Evolutionary conservation across 1,284 basidiomycete species (phyloP), one percentile per base, ranked within the genome.

Genomic region (Spongispora temasekensis): DNA sequence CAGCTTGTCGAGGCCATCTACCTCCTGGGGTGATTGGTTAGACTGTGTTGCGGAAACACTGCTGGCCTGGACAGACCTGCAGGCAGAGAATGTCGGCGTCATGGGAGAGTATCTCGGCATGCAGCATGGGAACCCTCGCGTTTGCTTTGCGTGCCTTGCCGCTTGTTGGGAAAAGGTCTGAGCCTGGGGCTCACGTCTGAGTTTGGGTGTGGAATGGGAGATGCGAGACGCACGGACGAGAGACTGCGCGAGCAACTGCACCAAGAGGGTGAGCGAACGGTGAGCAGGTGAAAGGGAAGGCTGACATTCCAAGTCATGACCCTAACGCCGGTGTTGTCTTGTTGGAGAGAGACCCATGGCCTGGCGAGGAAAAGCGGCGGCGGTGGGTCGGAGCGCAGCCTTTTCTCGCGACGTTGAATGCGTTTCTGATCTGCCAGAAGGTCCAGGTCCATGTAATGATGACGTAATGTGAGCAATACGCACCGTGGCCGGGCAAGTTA

Each of bases 81-180:
- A 96, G 81, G 71, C 94, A 95, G 55, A 94, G 77, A 21, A 96
- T 84, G 72, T 95, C 91, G 2, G 89, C 85, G 27, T 82, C 69
- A 59, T 89, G 84, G 3, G 81, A 80, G 27, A 84, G 74, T 31
- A 95, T 81, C 73, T 96, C 94, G 53, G 81, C 79, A 64, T 87
- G 82, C 13, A 94, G 76, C 89, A 95, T 90, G 15, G 85, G 82
- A 65, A 88, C 85, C 63, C 94, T 81, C 71, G 91, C 85, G 25
- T 70, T 70, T 56, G 86, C 89, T 76, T 90, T 91, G 56, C 95
- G 78, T 68, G 92, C 94, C 69, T 92, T 86, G 25, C 65, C 75
- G 67, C 89, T 90, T 8, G 86, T 89, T 4, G 94, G 94, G 68
- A 96, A 95, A 46, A 96, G 80, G 56, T 93, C 87, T 50, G 94